Evolutionary conservation across 331 rosid species (phyloP).

Genomic region (Quercus phellos): DNA sequence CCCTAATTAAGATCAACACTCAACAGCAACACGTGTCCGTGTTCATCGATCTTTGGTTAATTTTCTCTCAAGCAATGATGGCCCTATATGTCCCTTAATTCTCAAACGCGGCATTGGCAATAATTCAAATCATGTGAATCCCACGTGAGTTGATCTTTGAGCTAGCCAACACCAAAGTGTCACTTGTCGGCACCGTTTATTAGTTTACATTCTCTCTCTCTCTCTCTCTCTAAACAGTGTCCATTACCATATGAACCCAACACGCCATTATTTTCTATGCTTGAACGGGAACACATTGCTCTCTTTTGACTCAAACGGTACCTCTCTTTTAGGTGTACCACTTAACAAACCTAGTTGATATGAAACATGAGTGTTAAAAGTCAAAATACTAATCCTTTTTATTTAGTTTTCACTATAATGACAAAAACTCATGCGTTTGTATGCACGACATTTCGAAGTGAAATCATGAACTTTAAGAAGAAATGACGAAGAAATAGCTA

Average conservation of each 20-base stretch:
- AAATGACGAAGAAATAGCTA: not conserved
- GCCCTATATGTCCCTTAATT: not conserved
- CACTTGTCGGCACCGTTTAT: slow-evolving; percentile 47
- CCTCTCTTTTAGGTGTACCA: not conserved
- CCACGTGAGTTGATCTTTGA: slow-evolving; percentile 40
- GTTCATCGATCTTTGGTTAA: not conserved
- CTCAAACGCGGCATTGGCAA: slow-evolving; percentile 38
- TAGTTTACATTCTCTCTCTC: not conserved
- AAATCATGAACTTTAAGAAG: not conserved
- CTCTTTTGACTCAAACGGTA: slow-evolving; percentile 30
- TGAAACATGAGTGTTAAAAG: not conserved
- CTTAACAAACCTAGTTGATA: not conserved
- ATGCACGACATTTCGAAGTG: not conserved
- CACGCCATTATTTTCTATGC: slow-evolving; percentile 38
- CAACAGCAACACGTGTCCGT: not conserved
- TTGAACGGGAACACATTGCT: slow-evolving; percentile 27
- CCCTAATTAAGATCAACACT: not conserved
- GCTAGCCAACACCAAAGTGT: slow-evolving; percentile 18
- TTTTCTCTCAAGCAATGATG: slow-evolving; percentile 20
- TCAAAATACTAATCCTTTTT: not conserved
- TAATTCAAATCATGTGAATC: slow-evolving; percentile 39
- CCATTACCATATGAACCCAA: slow-evolving; percentile 13
- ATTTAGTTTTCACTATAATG: not conserved
- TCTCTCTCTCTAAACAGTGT: not conserved
- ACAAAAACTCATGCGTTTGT: not conserved